Percentiles rank a stretch among this genome's conserved stretches.
phyloP scores from a whole-genome alignment of 2,329 filamentous ascomycete genomes.

The Ceratocystis destructans region DNA sequence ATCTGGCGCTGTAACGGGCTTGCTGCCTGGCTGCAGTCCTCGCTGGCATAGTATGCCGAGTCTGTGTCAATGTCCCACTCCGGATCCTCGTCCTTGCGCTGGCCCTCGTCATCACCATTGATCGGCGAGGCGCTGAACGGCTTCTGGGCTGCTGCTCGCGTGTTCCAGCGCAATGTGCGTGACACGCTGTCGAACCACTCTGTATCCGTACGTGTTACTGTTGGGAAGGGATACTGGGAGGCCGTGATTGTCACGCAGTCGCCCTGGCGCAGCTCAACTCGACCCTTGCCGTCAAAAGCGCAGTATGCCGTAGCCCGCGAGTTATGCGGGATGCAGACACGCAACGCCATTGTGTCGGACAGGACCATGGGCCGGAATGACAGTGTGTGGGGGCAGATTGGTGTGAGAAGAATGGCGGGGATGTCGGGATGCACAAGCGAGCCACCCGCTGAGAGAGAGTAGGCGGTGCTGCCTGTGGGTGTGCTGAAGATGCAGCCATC shows the following conservation, averaged over 20 bases:
- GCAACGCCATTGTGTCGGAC: slow-evolving; percentile 83
- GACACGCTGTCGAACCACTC: slow-evolving; percentile 98
- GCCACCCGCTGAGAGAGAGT: slow-evolving; percentile 88
- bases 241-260: slow-evolving; percentile 95
- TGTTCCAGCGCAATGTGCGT: slow-evolving; percentile 88
- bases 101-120: slow-evolving; percentile 31
- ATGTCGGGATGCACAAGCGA: slow-evolving; percentile 95
- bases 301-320: slow-evolving; percentile 92
- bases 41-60: slow-evolving; percentile 54
- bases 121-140: slow-evolving; percentile 51
- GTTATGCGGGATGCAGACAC: slow-evolving; percentile 69
- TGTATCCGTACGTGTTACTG: slow-evolving; percentile 73
- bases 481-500: slow-evolving; percentile 98
- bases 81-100: slow-evolving; percentile 31
- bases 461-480: slow-evolving; percentile 86
- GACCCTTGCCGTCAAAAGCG: slow-evolving; percentile 92
- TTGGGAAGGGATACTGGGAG: slow-evolving; percentile 93
- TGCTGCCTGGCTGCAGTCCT: slow-evolving; percentile 54
- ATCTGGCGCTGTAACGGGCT: slow-evolving; percentile 60
- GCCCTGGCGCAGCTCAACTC: slow-evolving; percentile 80
- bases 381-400: slow-evolving; percentile 92
- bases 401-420: slow-evolving; percentile 87
- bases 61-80: slow-evolving; percentile 96
- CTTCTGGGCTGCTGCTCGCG: slow-evolving; percentile 80
- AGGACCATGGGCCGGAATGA: slow-evolving; percentile 97